A percentile compares a stretch with the other conserved stretches of the same genome.
Conservation (phyloP, 768 basidiomycete genomes). For the Trametes gibbosa region DNA sequence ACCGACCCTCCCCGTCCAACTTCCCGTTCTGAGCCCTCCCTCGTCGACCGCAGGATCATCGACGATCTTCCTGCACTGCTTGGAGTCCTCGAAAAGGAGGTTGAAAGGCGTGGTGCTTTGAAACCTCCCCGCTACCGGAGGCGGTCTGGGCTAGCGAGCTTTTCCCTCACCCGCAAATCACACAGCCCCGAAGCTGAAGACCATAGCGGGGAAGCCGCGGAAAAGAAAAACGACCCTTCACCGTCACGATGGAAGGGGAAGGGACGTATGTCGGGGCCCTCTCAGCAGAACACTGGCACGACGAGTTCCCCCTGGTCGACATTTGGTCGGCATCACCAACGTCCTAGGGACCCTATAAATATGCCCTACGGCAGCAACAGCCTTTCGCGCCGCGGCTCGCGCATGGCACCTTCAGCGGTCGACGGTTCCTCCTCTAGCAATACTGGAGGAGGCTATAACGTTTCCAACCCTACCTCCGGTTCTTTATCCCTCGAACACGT, state of each 20-base stretch:
- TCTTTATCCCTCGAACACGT: background rate
- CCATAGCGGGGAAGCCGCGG: background rate
- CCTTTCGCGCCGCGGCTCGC: slow-evolving; percentile 10
- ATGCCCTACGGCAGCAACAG: background rate
- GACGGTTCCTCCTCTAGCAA: slow-evolving; percentile 12
- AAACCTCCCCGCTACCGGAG: slow-evolving; percentile 18
- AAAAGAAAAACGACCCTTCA: slow-evolving; percentile 9
- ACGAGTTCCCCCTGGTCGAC: slow-evolving; percentile 22
- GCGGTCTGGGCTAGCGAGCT: slow-evolving; percentile 4
- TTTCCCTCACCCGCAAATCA: background rate
- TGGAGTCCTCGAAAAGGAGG: slow-evolving; percentile 10
- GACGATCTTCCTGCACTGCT: slow-evolving; percentile 25
- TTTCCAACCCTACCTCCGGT: background rate
- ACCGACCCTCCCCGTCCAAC: background rate
- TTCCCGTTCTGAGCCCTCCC: slow-evolving; percentile 4
- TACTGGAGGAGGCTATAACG: background rate
- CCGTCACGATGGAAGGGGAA: background rate
- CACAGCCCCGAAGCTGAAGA: background rate
- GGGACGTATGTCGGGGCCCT: background rate
- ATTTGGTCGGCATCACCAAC: slow-evolving; percentile 17
- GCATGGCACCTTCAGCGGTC: slow-evolving; percentile 7
- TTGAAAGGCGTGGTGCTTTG: slow-evolving; percentile 5
- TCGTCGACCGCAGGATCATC: slow-evolving; percentile 25
- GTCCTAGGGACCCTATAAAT: background rate
- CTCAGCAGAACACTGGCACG: background rate